Evolutionary conservation across 345 rosid species (phyloP).

Genomic region (Abelmoschus esculentus): DNA sequence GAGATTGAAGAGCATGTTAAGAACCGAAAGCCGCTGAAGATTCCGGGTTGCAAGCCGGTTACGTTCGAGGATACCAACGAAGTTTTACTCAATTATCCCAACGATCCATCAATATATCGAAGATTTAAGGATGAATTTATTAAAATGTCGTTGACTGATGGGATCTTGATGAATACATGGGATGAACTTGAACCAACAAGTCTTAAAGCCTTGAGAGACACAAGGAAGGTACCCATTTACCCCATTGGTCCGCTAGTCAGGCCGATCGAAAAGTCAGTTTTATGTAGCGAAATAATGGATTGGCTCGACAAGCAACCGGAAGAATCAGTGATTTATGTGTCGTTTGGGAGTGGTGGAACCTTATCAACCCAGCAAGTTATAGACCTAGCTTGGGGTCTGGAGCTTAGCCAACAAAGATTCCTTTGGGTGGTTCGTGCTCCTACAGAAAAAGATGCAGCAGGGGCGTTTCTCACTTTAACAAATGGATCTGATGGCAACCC

Average conservation of each 20-base stretch:
- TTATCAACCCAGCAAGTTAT: constrained; percentile 36
- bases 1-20: constrained; percentile 21
- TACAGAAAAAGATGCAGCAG: not conserved
- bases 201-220: constrained; percentile 20
- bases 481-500: not conserved
- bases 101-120: not conserved
- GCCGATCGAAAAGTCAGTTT: not conserved
- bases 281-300: constrained; percentile 1
- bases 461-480: constrained; percentile 17
- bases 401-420: constrained; percentile 40
- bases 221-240: constrained; percentile 15
- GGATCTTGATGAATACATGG: constrained; percentile 55
- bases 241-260: constrained; percentile 46
- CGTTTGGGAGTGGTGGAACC: constrained; percentile 70
- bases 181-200: constrained; percentile 32
- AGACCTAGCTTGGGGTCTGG: constrained; percentile 62
- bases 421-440: constrained; percentile 33
- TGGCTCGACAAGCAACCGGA: constrained; percentile 49
- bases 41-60: constrained; percentile 47
- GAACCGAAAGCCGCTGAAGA: constrained; percentile 21
- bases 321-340: constrained; percentile 50
- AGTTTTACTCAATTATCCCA: not conserved
- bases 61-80: constrained; percentile 18
- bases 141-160: constrained; percentile 30
- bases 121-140: constrained; percentile 13